Evolutionary conservation across 345 rosid species (phyloP), one percentile per base, ranked within the genome.

Genomic region (Pelargonium nanum): DNA sequence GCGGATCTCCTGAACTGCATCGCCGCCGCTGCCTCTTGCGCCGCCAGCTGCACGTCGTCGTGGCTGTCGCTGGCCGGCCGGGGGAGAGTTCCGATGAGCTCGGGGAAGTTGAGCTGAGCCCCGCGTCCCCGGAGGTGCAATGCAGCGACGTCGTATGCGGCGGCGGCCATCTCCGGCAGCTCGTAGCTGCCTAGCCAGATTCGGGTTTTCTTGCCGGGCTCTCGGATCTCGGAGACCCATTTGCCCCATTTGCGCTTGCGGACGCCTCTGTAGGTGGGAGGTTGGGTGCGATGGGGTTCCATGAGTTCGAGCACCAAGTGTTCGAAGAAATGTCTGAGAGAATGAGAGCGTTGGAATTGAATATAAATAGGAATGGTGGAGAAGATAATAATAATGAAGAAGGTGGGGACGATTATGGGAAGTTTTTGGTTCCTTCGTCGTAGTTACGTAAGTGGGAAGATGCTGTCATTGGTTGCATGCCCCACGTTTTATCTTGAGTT

Each of bases 181-280:
- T 84, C 92, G 21, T 81, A 84, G 77, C 98, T 91, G 10, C 98
- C 98, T 0, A 91, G 77, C 98, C 98, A 91, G 13, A 91, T 81
- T 23, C 98, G 66, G 0, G 81, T 81, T 62, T 91, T 91, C 57
- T 78, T 91, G 7, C 98, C 90, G 0, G 96, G 92, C 59, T 91
- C 90, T 6, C 98, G 79, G 53, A 91, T 91, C 67, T 91, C 98
- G 0, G 98, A 88, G 13, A 91, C 98, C 98, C 98, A 91, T 65
- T 84, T 91, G 22, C 98, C 98, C 98, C 98, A 91, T 72, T 86
- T 88, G 50, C 98, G 69, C 75, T 76, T 77, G 0, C 98, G 86
- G 1, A 91, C 85, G 0, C 98, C 98, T 74, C 90, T 70, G 53
- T 80, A 91, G 7, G 65, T 2, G 5, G 20, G 72, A 65, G 10